A percentile compares a stretch with the other conserved stretches of the same genome.
Conservation (phyloP, 768 basidiomycete genomes). For the Agrocybe chaxingu region DNA sequence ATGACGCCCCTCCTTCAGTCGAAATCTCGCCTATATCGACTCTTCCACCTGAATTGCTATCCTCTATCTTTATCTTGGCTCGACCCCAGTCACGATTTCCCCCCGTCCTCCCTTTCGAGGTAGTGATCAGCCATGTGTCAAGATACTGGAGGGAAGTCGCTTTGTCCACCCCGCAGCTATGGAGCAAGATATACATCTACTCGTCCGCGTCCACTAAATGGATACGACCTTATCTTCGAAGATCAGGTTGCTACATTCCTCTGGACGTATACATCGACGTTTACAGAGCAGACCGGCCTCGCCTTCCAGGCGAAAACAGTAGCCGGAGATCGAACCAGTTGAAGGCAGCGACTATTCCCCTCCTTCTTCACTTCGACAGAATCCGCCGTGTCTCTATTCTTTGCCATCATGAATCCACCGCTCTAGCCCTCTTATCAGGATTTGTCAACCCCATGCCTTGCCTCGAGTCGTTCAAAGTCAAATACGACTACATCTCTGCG, state of each 20-base stretch:
- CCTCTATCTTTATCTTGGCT: conserved; percentile 23
- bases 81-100: conserved; percentile 18
- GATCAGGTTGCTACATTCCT: conserved; percentile 23
- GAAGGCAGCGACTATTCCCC: not conserved
- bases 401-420: not conserved
- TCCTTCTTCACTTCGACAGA: not conserved
- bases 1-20: too few species aligned
- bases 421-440: conserved; percentile 1
- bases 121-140: conserved; percentile 42
- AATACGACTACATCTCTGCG: conserved; percentile 6
- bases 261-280: conserved; percentile 29
- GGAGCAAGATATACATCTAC: conserved; percentile 33
- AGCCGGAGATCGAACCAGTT: not conserved
- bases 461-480: conserved; percentile 23
- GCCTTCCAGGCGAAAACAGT: not conserved
- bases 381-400: conserved; percentile 1
- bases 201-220: conserved; percentile 22
- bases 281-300: conserved; percentile 21
- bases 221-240: conserved; percentile 24
- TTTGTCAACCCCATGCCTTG: conserved; percentile 15
- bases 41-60: conserved; percentile 29
- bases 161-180: conserved; percentile 32
- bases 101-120: conserved; percentile 28
- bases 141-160: conserved; percentile 36
- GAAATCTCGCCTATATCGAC: too few species aligned